phyloP scores from a whole-genome alignment of 2,329 filamentous ascomycete genomes.

The Curvularia eragrostidis region DNA sequence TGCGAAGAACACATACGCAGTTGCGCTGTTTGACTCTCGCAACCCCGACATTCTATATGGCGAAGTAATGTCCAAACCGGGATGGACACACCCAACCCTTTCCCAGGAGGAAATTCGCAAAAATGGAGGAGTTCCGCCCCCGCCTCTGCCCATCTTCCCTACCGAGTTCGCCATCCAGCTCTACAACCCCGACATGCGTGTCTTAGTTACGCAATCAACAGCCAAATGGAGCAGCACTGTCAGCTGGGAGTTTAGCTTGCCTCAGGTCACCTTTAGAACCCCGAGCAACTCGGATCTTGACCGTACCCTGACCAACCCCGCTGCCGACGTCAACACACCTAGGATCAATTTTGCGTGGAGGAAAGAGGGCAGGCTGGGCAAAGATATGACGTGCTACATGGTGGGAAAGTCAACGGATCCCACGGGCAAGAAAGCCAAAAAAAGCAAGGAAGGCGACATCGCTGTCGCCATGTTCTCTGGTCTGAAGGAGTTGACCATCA shows the following conservation, averaged over 20 bases:
- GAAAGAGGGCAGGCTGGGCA: constrained; percentile 82
- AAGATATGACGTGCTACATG: constrained; percentile 88
- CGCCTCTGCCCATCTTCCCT: constrained; percentile 75
- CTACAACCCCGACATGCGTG: constrained; percentile 89
- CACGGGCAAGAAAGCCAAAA: constrained; percentile 69
- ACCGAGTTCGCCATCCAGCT: constrained; percentile 83
- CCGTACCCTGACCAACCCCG: constrained; percentile 69
- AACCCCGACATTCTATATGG: constrained; percentile 83
- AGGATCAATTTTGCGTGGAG: constrained; percentile 89
- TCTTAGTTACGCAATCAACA: constrained; percentile 72
- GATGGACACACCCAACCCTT: constrained; percentile 83
- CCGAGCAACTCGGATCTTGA: constrained; percentile 83
- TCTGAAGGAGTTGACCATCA: constrained; percentile 80
- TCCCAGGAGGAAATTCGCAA: constrained; percentile 80
- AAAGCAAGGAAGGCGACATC: constrained; percentile 89
- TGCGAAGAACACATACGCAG: constrained; percentile 83
- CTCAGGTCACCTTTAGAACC: constrained; percentile 79
- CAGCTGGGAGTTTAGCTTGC: constrained; percentile 92
- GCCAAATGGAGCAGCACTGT: constrained; percentile 81
- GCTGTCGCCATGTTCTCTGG: constrained; percentile 82
- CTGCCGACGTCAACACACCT: constrained; percentile 62
- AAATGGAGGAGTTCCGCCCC: constrained; percentile 69
- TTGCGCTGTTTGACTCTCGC: constrained; percentile 82
- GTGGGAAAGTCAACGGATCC: constrained; percentile 74
- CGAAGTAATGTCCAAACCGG: constrained; percentile 82